Percentiles rank a stretch among this genome's conserved stretches.
Conservation (phyloP, 805 yeast genomes). For the Saccharomycopsis babjevae region DNA sequence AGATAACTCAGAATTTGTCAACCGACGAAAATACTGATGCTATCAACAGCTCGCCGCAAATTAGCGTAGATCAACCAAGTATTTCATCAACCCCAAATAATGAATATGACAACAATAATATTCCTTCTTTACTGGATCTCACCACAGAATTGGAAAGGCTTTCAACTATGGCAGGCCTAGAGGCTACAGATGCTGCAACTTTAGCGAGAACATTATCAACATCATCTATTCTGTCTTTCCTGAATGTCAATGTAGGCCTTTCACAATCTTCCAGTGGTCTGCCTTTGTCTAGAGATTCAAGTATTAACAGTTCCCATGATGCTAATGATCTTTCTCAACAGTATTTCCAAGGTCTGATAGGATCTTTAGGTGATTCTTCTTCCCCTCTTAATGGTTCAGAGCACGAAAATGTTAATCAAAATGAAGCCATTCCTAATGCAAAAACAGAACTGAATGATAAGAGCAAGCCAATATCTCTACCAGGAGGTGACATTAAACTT, state of each 20-base stretch:
- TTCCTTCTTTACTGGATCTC: conserved; percentile 60
- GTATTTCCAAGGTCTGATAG: neutral
- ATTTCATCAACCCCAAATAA: conserved; percentile 3
- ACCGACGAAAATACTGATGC: conserved; percentile 17
- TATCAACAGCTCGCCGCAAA: conserved; percentile 11
- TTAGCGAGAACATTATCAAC: conserved; percentile 72
- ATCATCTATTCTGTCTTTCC: conserved; percentile 34
- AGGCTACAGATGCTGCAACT: conserved; percentile 72
- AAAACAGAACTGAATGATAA: neutral
- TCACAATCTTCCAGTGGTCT: neutral
- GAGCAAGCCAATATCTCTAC: conserved; percentile 9
- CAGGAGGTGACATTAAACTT: conserved; percentile 27
- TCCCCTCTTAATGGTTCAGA: neutral
- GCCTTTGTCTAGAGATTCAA: neutral
- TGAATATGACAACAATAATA: conserved; percentile 20
- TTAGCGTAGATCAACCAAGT: neutral
- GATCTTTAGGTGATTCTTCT: neutral
- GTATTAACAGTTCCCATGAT: neutral
- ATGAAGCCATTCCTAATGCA: neutral
- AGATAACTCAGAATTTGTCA: conserved; percentile 20
- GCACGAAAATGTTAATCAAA: neutral
- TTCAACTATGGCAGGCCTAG: conserved; percentile 68
- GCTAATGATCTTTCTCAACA: neutral
- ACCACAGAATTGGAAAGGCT: conserved; percentile 67
- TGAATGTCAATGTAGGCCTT: neutral